Conservation (phyloP, 371 early-diverging fungal genomes). For the Haplosporangium sp. region DNA sequence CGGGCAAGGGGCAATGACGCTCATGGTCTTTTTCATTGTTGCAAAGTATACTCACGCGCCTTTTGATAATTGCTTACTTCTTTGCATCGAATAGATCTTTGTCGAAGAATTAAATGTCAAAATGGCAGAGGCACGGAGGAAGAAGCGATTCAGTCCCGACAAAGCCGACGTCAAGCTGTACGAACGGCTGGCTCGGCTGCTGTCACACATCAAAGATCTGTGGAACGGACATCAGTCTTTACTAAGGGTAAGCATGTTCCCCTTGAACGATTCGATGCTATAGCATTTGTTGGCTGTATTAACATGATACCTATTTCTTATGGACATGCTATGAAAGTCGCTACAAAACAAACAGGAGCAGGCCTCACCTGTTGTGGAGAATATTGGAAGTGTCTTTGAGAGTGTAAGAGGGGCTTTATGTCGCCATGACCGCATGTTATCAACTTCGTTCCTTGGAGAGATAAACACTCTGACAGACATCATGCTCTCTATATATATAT, state of each 20-base stretch:
- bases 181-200: conserved; percentile 39
- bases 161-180: conserved; percentile 37
- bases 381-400: conserved; percentile 48
- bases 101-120: conserved; percentile 49
- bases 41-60: too few species aligned
- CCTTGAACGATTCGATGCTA: not conserved
- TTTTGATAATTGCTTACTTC: not conserved
- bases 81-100: conserved; percentile 20
- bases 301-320: not conserved
- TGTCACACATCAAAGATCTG: conserved; percentile 47
- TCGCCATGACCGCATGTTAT: too few species aligned
- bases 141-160: conserved; percentile 43
- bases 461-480: not conserved
- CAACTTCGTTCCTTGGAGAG: not conserved
- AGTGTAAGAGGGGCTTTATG: conserved; percentile 16
- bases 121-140: conserved; percentile 40
- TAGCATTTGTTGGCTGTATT: not conserved
- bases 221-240: conserved; percentile 54
- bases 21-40: too few species aligned
- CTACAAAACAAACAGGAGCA: conserved; percentile 45
- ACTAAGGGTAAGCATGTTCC: conserved; percentile 18
- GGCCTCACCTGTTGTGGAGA: conserved; percentile 24
- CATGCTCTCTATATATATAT: not conserved
- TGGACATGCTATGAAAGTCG: conserved; percentile 11
- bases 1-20: too few species aligned